Evolutionary conservation across 805 yeast genomes (phyloP), one percentile per base, ranked within the genome.

Genomic region (Candida montana): DNA sequence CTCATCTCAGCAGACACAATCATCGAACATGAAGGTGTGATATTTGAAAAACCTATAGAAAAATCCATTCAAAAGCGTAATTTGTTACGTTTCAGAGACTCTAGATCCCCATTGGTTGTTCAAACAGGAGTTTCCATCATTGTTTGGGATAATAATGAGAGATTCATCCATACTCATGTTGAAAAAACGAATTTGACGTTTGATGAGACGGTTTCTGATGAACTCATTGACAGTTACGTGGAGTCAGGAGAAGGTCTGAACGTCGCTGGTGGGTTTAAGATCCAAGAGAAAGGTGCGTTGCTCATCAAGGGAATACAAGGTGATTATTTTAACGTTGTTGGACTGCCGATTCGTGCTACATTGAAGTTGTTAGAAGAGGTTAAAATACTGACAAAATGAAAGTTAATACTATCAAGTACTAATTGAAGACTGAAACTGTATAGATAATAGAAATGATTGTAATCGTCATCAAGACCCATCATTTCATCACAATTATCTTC

Each of bases 251-350:
- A 91, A 58, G 98, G 93, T 1, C 42, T 69, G 7, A 72, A 73
- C 36, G 97, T 86, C 1, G 96, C 98, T 2, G 99, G 97, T 6
- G 99, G 99, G 1, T 90, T 86, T 64, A 80, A 79, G 52, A 80
- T 83, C 45, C 98, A 91, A 62, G 85, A 81, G 0, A 57, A 59
- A 9, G 93, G 95, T 2, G 79, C 83, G 1, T 55, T 81, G 29
- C 63, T 91, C 48, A 76, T 93, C 49, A 61, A 68, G 17, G 62
- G 64, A 13, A 72, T 89, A 11, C 69, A 70, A 2, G 99, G 99
- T 0, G 98, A 91, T 58, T 86, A 75, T 55, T 79, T 72, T 61
- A 91, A 88, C 57, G 84, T 87, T 12, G 91, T 91, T 4, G 99
- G 99, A 0, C 64, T 91, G 42, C 98, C 99, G 1, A 74, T 78